Conservation (phyloP, 148 eudicot species). For the Amaranthus hypochondriacus region DNA sequence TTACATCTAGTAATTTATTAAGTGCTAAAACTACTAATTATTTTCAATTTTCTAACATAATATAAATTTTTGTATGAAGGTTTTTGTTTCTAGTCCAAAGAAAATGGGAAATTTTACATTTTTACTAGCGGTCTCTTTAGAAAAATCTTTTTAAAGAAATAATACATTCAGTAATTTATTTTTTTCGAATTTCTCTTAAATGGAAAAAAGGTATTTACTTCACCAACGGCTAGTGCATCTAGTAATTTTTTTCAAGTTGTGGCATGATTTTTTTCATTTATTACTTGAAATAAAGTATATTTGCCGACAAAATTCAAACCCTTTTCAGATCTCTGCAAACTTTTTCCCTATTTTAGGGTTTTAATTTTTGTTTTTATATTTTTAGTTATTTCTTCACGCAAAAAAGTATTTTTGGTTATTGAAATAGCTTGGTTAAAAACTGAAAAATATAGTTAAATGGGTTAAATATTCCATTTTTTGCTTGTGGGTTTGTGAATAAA, state of each 20-base stretch:
- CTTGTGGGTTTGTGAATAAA: neutral
- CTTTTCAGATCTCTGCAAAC: neutral
- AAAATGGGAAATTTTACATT: neutral
- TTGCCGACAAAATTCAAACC: slow-evolving; percentile 4
- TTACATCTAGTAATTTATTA: neutral
- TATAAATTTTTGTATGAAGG: neutral
- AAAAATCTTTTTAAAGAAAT: neutral
- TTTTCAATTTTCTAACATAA: neutral
- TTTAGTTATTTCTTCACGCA: neutral
- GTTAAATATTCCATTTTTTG: neutral
- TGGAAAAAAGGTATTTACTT: neutral
- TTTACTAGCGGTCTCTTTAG: neutral
- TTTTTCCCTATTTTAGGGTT: neutral
- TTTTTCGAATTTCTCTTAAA: neutral
- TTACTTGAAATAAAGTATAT: neutral
- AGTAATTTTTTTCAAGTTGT: slow-evolving; percentile 3
- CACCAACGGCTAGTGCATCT: slow-evolving; percentile 9
- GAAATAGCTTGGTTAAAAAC: neutral
- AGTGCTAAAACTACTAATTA: neutral
- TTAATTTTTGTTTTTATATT: neutral
- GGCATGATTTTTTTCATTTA: neutral
- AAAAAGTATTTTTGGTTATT: too few species aligned
- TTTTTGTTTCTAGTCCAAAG: neutral
- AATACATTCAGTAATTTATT: too few species aligned
- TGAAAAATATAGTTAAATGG: neutral